Base-by-base conservation (phyloP, 2,329 filamentous ascomycete genomes). In the Sclerotinia trifoliorum region DNA sequence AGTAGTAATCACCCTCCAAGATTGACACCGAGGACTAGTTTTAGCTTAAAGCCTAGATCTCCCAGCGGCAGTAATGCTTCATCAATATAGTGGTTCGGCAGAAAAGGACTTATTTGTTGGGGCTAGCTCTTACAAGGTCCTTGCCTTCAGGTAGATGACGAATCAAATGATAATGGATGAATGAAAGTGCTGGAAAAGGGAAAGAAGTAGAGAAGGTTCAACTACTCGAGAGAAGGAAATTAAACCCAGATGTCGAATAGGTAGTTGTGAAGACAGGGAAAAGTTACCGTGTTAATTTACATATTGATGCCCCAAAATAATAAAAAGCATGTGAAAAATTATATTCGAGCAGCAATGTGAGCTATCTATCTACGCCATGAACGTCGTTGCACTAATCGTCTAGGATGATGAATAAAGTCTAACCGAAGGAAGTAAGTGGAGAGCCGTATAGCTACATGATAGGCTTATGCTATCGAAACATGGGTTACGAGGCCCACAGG, bases 21-120 rank as follows among this genome's bases (percentile, higher is more conserved):
- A 44, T 49, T 39, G 32, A 62, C 48, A 10, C 56, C 65, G 5
- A 61, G 44, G 29, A 67, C 55, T 49, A 67, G 65, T 29, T 63
- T 61, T 35, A 39, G 65, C 46, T 29, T 61, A 35, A 62, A 62
- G 44, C n/a, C 56, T 49, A 62, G 48, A 29, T 42, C 44, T 61
- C 52, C 42, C 19, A 39, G 49, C 26, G 52, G 6, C 19, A 60
- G 44, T 26, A 35, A 26, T 32, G 26, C 17, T 44, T 49, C 42
- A 26, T 15, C 54, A 7, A 48, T 57, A 3, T 26, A 48, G 54
- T 24, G 24, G 17, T 35, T 32, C 21, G 11, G 24, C 5, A 17
- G 29, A 21, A 11, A 6, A 17, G 42, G 8, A 11, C 2, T 35
- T 46, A 21, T 39, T 62, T 10, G 5, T 42, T 19, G 24, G 5